These are phyloP conservation scores for Amphirosellinia nigrospora DNA, from an alignment of 495 filamentous ascomycete genomes.

Conservation along the genomic window DNA sequence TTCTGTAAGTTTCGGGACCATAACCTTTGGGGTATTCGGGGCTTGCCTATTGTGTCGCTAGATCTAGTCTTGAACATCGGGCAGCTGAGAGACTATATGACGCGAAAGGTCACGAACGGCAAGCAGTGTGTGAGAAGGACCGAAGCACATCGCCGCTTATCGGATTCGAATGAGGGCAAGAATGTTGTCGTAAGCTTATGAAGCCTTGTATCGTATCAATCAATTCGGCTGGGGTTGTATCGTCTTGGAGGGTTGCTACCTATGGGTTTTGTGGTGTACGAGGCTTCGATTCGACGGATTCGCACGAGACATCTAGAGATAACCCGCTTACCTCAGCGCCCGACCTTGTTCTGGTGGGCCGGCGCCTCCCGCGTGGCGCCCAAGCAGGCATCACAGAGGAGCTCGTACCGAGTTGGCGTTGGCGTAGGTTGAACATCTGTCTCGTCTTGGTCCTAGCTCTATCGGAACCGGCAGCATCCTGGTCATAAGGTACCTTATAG, in stretches of 20 bases:
- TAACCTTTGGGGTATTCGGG: neutral
- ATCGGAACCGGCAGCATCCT: neutral
- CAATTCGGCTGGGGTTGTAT: neutral
- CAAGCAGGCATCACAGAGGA: neutral
- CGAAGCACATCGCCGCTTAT: constrained; percentile 10
- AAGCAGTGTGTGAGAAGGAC: neutral
- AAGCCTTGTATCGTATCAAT: constrained; percentile 11
- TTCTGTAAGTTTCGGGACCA: neutral
- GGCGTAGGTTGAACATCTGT: constrained; percentile 4
- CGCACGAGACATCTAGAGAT: neutral
- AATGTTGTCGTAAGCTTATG: constrained; percentile 8
- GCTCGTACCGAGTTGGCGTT: neutral
- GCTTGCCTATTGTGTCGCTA: neutral
- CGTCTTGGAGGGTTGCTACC: neutral
- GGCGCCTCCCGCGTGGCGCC: constrained; percentile 16
- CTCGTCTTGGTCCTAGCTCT: neutral
- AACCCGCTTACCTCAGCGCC: constrained; percentile 11
- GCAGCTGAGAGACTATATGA: neutral
- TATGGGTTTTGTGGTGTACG: neutral
- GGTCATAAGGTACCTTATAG: neutral
- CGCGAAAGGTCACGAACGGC: neutral
- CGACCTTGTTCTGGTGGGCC: neutral
- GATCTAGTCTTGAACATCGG: neutral
- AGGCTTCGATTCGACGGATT: neutral
- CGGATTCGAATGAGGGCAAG: neutral